phyloP scores from a whole-genome alignment of 371 early-diverging fungal species.

The Choanephora cucurbitarum region DNA sequence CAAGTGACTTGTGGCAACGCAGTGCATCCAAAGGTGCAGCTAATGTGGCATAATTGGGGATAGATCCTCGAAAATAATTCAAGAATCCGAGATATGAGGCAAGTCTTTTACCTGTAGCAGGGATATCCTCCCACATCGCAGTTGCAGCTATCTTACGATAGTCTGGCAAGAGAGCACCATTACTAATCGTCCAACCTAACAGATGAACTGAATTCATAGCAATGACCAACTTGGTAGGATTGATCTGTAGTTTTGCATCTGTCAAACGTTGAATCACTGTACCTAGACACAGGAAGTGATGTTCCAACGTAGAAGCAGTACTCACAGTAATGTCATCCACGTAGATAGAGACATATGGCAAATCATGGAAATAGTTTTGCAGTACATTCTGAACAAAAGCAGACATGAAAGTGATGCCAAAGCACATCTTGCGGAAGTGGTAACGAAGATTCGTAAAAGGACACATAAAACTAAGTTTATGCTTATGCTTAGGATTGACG shows the following conservation, averaged over 20 bases:
- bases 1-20: conserved; percentile 5
- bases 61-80: conserved; percentile 25
- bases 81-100: conserved; percentile 20
- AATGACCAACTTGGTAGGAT: conserved; percentile 2
- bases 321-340: conserved; percentile 7
- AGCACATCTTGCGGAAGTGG: not conserved
- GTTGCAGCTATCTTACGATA: conserved; percentile 3
- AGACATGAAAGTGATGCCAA: conserved; percentile 3
- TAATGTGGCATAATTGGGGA: conserved; percentile 10
- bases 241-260: not conserved
- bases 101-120: conserved; percentile 12
- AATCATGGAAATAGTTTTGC: conserved; percentile 3
- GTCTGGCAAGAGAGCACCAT: conserved; percentile 8
- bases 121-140: not conserved
- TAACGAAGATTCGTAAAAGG: conserved; percentile 3
- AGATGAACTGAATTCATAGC: conserved; percentile 1
- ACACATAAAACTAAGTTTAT: conserved; percentile 6
- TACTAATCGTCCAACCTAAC: conserved; percentile 5
- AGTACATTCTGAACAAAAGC: conserved; percentile 2
- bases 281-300: not conserved
- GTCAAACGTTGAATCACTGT: conserved; percentile 11
- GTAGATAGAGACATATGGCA: conserved; percentile 2
- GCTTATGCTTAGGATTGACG: not conserved
- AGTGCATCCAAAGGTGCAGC: conserved; percentile 23
- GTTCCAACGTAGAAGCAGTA: not conserved